Percentiles rank a stretch among this genome's conserved stretches.
Conservation (phyloP, 2,329 filamentous ascomycete genomes). For the Sporothrix protearum region DNA sequence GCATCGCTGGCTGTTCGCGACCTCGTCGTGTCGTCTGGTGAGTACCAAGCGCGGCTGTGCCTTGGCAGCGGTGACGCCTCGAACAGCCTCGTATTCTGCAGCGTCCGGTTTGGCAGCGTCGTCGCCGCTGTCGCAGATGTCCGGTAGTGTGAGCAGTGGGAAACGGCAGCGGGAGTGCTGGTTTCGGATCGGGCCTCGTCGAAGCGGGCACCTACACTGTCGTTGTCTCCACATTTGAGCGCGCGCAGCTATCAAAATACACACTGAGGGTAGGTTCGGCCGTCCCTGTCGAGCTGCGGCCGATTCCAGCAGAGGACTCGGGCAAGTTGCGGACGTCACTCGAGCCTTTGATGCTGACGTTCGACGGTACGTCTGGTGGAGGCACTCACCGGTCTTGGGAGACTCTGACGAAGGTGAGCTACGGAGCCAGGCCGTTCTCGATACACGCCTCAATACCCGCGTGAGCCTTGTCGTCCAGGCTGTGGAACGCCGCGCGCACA, state of each 20-base stretch:
- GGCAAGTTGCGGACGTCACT: conserved; percentile 66
- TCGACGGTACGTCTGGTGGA: background rate
- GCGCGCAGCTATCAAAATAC: conserved; percentile 71
- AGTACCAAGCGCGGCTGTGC: conserved; percentile 81
- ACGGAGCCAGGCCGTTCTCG: conserved; percentile 41
- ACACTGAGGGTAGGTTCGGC: conserved; percentile 68
- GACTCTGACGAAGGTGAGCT: conserved; percentile 34
- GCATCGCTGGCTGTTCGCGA: conserved; percentile 68
- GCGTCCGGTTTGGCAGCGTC: conserved; percentile 27
- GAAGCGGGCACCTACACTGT: conserved; percentile 77
- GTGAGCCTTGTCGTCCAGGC: conserved; percentile 50
- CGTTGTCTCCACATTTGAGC: conserved; percentile 86
- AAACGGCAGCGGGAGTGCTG: conserved; percentile 23
- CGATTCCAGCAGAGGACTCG: conserved; percentile 68
- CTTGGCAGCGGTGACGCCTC: conserved; percentile 51
- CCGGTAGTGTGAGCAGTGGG: conserved; percentile 18
- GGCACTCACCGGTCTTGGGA: background rate
- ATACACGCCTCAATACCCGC: conserved; percentile 52
- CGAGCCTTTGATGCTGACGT: conserved; percentile 42
- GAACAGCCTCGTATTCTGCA: conserved; percentile 32
- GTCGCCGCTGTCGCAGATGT: conserved; percentile 26
- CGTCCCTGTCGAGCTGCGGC: conserved; percentile 51
- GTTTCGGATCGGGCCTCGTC: conserved; percentile 41
- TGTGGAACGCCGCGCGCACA: conserved; percentile 23
- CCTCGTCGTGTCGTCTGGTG: conserved; percentile 77